Evolutionary conservation across 2,329 filamentous ascomycete genomes (phyloP).

Genomic region (Thelonectria rubi): DNA sequence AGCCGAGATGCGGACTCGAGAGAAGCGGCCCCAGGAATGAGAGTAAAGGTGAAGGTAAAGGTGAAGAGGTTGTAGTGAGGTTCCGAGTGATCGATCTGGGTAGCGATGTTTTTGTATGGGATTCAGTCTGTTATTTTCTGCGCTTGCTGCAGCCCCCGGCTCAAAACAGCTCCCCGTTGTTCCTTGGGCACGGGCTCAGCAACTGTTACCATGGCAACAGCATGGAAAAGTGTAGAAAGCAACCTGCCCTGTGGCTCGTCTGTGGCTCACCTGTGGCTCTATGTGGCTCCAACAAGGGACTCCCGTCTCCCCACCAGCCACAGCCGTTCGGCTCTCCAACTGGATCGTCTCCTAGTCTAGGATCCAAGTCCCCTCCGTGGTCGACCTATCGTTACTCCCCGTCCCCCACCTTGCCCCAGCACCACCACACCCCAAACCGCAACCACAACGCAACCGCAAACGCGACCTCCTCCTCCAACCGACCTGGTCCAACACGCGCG

Average conservation of each 20-base stretch:
- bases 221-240: neutral
- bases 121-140: slow-evolving; percentile 40
- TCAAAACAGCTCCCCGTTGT: slow-evolving; percentile 38
- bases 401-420: neutral
- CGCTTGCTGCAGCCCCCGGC: slow-evolving; percentile 31
- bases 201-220: slow-evolving; percentile 21
- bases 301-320: neutral
- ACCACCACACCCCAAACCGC: slow-evolving; percentile 1
- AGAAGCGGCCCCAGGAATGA: slow-evolving; percentile 31
- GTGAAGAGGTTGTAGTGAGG: slow-evolving; percentile 33
- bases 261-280: no score
- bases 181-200: slow-evolving; percentile 23
- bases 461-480: slow-evolving; percentile 11
- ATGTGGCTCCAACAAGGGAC: no score
- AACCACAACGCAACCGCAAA: slow-evolving; percentile 15
- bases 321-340: neutral
- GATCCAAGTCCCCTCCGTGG: neutral
- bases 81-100: slow-evolving; percentile 34
- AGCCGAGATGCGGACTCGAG: slow-evolving; percentile 31
- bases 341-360: no score
- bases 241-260: no score
- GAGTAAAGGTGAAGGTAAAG: slow-evolving; percentile 33
- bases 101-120: slow-evolving; percentile 48
- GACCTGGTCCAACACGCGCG: neutral
- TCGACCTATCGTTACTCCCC: slow-evolving; percentile 8